Evolutionary conservation across 2,329 filamentous ascomycete genomes (phyloP), one percentile per base, ranked within the genome.

Genomic region (Cytospora piceae): DNA sequence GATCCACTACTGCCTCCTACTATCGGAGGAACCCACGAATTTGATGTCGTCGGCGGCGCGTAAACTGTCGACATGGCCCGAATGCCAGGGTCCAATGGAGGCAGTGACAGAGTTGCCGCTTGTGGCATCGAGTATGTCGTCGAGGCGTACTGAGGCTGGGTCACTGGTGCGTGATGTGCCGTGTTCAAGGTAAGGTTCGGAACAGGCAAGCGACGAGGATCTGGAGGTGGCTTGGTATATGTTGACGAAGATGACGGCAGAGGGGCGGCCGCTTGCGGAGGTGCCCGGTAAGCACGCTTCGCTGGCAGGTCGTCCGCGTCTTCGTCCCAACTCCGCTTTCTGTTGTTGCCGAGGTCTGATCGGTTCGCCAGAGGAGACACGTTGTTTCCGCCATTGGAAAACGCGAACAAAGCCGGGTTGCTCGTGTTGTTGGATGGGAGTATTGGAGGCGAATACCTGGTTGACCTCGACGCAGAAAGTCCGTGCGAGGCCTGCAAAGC

Each of bases 31-130:
- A 77, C 72, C 72, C 79, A 78, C 20, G 59, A 62, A 64, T 76
- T 70, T 32, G 75, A 70, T 64, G 75, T 73, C 1, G 87, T 80
- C 14, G 81, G 78, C 15, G 83, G 83, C 37, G 87, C 83, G 74
- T 91, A 97, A 1, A 93, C 89, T 22, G 90, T 87, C 8, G 90
- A 85, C 89, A 96, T 94, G 11, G 92, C 86, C 58, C 91, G 87
- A 42, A 84, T 77, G n/a, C 83, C 82, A 15, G 84, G 79, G 17
- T 84, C 84, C 20, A 91, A 76, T 2, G 89, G 85, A 17, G 89
- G 88, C 12, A 91, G 79, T 27, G 90, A 88, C 27, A 87, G 79
- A 7, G 77, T 73, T 24, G 39, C 57, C 55, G 77, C 74, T 32
- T 68, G 65, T 29, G 39, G 54, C 31, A 59, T 53, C 14, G 67